phyloP scores from a whole-genome alignment of 805 yeast genomes.

The Hanseniaspora mollemarum region DNA sequence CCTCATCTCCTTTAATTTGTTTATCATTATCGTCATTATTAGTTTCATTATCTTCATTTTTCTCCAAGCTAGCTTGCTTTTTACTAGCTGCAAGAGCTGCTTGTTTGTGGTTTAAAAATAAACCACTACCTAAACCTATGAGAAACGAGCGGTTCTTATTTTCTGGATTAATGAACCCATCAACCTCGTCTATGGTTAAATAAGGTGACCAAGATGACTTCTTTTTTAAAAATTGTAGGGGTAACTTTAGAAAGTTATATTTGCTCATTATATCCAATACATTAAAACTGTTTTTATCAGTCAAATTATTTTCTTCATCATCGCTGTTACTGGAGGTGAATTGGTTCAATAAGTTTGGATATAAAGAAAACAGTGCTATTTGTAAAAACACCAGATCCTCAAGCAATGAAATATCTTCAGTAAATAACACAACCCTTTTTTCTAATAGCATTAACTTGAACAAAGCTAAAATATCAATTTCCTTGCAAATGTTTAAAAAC shows the following conservation, averaged over 20 bases:
- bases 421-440: conserved; percentile 10
- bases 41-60: background rate
- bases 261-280: conserved; percentile 10
- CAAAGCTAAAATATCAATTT: background rate
- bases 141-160: background rate
- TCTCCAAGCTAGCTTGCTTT: background rate
- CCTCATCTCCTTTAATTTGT: background rate
- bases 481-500: background rate
- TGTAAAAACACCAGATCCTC: conserved; percentile 9
- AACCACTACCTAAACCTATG: conserved; percentile 10
- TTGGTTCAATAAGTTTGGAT: conserved; percentile 9
- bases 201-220: conserved; percentile 7
- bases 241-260: conserved; percentile 11
- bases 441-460: conserved; percentile 4
- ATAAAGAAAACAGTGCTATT: background rate
- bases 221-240: background rate
- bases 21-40: background rate
- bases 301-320: background rate
- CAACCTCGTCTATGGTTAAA: conserved; percentile 11
- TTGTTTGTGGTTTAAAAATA: conserved; percentile 13
- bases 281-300: background rate
- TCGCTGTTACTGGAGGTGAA: background rate
- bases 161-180: background rate
- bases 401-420: conserved; percentile 9
- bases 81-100: background rate